phyloP scores from a whole-genome alignment of 2,329 filamentous ascomycete genomes.

The Calonectria pauciramosa region DNA sequence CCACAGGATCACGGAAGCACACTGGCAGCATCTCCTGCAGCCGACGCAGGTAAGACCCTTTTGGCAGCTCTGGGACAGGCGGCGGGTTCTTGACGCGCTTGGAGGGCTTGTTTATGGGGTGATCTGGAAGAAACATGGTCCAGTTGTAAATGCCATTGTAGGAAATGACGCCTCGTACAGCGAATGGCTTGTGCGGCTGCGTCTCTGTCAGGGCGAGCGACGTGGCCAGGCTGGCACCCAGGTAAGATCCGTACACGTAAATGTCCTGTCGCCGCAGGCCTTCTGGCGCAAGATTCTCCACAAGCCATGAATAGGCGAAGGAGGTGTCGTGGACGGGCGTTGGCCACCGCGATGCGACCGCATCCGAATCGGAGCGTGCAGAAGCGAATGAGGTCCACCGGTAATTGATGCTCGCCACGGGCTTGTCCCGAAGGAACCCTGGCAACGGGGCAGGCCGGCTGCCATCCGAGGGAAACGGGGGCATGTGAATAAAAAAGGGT shows the following conservation, averaged over 20 bases:
- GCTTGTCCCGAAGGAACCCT: conserved; percentile 56
- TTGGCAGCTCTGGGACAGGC: conserved; percentile 28
- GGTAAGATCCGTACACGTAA: conserved; percentile 68
- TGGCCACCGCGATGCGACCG: conserved; percentile 62
- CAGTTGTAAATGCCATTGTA: conserved; percentile 76
- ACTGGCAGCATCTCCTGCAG: conserved; percentile 52
- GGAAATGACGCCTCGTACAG: conserved; percentile 66
- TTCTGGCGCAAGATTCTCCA: conserved; percentile 57
- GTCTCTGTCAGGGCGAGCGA: conserved; percentile 71
- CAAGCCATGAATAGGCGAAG: conserved; percentile 68
- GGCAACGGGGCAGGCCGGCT: conserved; percentile 51
- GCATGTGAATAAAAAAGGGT: conserved; percentile 69
- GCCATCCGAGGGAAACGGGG: conserved; percentile 57
- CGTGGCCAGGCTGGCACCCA: conserved; percentile 70
- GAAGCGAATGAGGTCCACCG: conserved; percentile 60
- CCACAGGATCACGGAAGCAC: conserved; percentile 63
- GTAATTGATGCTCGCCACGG: conserved; percentile 71
- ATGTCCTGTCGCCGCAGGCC: conserved; percentile 52
- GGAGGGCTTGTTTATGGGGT: conserved; percentile 57
- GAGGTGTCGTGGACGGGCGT: conserved; percentile 69
- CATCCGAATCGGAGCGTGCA: not conserved
- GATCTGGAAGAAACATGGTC: conserved; percentile 70
- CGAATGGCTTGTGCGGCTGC: conserved; percentile 57
- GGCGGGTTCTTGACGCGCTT: conserved; percentile 35
- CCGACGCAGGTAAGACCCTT: conserved; percentile 53